Conservation (phyloP, 2,329 filamentous ascomycete genomes). For the Diaporthe humulicola region DNA sequence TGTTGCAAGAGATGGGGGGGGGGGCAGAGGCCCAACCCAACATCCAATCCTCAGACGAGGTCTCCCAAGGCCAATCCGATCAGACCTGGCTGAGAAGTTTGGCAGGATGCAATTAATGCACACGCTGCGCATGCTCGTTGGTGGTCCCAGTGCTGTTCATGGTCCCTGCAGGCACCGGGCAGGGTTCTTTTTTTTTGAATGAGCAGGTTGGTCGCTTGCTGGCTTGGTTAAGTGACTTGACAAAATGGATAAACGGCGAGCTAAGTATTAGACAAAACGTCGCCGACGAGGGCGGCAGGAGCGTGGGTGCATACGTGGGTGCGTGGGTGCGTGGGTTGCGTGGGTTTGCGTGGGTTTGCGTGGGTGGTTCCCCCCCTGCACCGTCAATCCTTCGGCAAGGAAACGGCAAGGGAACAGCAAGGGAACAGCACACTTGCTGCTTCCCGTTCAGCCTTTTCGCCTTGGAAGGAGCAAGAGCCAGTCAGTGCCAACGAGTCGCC, state of each 20-base stretch:
- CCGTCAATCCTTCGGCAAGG: slow-evolving; percentile 24
- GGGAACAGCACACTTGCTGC: background rate
- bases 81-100: slow-evolving; percentile 32
- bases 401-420: background rate
- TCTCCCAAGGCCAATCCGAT: background rate
- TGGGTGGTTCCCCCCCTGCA: slow-evolving; percentile 16
- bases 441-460: background rate
- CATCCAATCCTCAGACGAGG: slow-evolving; percentile 11
- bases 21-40: slow-evolving; percentile 1
- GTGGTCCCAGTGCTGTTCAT: background rate
- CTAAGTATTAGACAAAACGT: background rate
- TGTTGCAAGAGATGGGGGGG: background rate
- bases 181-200: slow-evolving; percentile 2
- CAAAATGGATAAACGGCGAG: background rate
- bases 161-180: background rate
- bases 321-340: background rate
- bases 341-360: background rate
- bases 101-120: slow-evolving; percentile 25
- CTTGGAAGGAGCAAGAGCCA: slow-evolving; percentile 17
- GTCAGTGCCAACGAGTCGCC: slow-evolving; percentile 11
- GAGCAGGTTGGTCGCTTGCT: background rate
- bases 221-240: background rate
- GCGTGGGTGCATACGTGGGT: background rate
- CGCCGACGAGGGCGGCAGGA: background rate
- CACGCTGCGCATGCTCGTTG: background rate